Percentiles rank a stretch among this genome's conserved stretches.
These are phyloP conservation scores for Mantamonas sphyraenae DNA, from an alignment of 78 protist species.

Conservation along the genomic window DNA sequence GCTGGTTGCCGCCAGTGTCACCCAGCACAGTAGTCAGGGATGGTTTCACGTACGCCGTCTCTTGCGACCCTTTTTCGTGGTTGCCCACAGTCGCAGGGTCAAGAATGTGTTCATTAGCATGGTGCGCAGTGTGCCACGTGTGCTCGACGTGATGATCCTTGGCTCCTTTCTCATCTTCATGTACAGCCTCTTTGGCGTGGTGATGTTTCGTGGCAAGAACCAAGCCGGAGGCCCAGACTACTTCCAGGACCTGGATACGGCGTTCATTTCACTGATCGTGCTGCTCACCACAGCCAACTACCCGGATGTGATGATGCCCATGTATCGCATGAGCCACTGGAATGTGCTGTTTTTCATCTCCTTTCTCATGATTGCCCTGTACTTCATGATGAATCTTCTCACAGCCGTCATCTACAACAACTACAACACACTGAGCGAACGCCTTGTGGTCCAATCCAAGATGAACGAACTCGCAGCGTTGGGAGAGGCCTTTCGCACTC, in stretches of 20 bases:
- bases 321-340: not conserved
- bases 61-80: not conserved
- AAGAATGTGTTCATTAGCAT: not conserved
- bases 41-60: not conserved
- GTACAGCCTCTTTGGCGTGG: not conserved
- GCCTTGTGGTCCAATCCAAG: not conserved
- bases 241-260: not conserved
- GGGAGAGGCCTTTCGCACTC: not conserved
- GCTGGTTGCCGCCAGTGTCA: not conserved
- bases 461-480: not conserved
- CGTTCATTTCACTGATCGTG: not conserved
- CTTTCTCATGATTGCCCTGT: not conserved
- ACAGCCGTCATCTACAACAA: slow-evolving; percentile 14
- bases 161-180: not conserved
- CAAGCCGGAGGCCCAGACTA: not conserved
- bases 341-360: not conserved
- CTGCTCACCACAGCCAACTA: slow-evolving; percentile 30
- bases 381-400: not conserved
- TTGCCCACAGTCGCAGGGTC: not conserved
- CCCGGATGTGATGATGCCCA: slow-evolving; percentile 20
- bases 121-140: not conserved
- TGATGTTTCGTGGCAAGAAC: not conserved
- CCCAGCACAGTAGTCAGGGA: not conserved
- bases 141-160: not conserved
- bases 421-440: not conserved